Base-by-base conservation (phyloP, 1,284 basidiomycete genomes). In the Gomphus bonarii region DNA sequence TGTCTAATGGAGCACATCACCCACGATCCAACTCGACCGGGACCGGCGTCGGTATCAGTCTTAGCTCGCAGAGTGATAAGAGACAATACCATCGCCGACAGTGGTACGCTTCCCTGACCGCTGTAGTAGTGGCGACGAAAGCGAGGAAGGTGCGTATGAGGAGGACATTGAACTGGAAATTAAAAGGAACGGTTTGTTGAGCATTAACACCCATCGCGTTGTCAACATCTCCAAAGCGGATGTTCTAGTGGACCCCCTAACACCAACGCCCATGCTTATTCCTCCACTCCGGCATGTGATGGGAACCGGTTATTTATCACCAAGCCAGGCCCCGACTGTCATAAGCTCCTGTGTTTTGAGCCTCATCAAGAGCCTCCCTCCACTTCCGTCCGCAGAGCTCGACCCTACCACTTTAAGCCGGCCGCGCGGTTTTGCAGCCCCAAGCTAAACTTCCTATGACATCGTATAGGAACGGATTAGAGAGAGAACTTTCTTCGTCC, bases 341-440 rank as follows among this genome's bases (percentile, higher is more conserved):
- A 69, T 64, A 59, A 58, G 63, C 40, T n/a, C n/a, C n/a, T n/a
- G 73, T 10, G 59, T 65, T 4, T 63, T 81, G 48, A 75, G 75
- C 18, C 72, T 85, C 42, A 85, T 90, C 60, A 91, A 91, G 64
- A 83, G 81, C 3, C 70, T 91, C 2, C 88, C 88, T 3, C 88
- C 88, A 10, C 74, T 90, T 42, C 88, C 84, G 5, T 36, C 18
- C 31, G 54, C 33, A 36, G 57, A 51, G 12, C 22, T 40, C 25
- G 54, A 58, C 3, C 28, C 30, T 28, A 11, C 35, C 18, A 12
- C 55, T 33, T 12, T 46, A 36, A 48, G n/a, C 31, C 22, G 36
- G 48, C 56, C 42, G 14, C 44, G 22, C 38, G 20, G 30, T 18
- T 11, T 30, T 38, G 20, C 42, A 28, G 16, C 30, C 2, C 30